These are phyloP conservation scores for Tricholoma sp. DNA, from an alignment of 768 basidiomycete genomes.

Conservation along the genomic window DNA sequence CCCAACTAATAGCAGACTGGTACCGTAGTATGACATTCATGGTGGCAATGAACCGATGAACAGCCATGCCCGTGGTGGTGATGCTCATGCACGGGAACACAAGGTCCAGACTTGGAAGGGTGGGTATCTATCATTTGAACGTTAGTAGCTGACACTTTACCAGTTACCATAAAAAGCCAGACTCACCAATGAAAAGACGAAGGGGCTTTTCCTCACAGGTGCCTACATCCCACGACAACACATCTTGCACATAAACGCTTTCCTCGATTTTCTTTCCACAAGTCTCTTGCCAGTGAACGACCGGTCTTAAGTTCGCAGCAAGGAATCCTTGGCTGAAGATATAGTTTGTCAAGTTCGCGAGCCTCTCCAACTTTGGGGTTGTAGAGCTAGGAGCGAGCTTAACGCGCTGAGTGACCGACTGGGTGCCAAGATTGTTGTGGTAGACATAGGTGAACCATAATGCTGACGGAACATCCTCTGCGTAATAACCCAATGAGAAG, in stretches of 20 bases:
- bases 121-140: conserved; percentile 4
- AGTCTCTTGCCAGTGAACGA: conserved; percentile 36
- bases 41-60: neutral
- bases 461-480: conserved; percentile 35
- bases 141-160: neutral
- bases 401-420: conserved; percentile 37
- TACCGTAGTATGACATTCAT: neutral
- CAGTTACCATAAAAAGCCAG: neutral
- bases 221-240: conserved; percentile 28
- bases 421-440: conserved; percentile 24
- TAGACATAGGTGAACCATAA: conserved; percentile 44
- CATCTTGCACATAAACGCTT: conserved; percentile 17
- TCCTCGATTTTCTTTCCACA: conserved; percentile 32
- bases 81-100: neutral
- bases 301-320: conserved; percentile 26
- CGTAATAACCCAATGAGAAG: neutral
- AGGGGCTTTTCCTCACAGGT: conserved; percentile 30
- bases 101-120: neutral
- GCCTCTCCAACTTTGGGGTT: conserved; percentile 25
- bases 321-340: conserved; percentile 38
- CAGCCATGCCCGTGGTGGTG: conserved; percentile 1
- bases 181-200: conserved; percentile 32
- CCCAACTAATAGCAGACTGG: neutral
- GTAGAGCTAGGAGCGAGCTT: conserved; percentile 28
- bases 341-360: conserved; percentile 45